A percentile compares a stretch with the other conserved stretches of the same genome.
Evolutionary conservation across 345 rosid genomes (phyloP).

Genomic region (Moringa oleifera): DNA sequence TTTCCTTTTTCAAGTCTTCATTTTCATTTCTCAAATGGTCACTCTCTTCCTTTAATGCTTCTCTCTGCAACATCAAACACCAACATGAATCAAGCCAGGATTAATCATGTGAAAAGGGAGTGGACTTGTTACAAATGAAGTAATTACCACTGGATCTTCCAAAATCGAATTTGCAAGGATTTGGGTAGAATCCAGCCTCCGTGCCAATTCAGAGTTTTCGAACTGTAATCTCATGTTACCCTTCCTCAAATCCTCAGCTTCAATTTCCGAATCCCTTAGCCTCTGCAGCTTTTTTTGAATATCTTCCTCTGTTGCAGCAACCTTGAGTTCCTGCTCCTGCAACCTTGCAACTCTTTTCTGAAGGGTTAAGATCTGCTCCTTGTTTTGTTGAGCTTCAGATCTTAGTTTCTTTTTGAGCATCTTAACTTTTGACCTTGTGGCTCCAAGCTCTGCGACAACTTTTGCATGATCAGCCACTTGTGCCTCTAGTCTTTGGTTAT

Average conservation of each 20-base stretch:
- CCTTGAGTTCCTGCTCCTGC: constrained; percentile 52
- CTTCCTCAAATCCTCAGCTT: constrained; percentile 62
- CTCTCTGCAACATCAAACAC: constrained; percentile 35
- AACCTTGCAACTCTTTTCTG: constrained; percentile 52
- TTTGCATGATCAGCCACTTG: constrained; percentile 52
- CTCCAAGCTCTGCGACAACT: constrained; percentile 46
- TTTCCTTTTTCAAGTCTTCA: constrained; percentile 42
- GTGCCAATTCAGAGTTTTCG: constrained; percentile 55
- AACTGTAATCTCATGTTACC: constrained; percentile 46
- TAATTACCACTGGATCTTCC: constrained; percentile 58
- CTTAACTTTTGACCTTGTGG: constrained; percentile 49
- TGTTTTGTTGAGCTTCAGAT: constrained; percentile 65
- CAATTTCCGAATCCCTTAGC: constrained; percentile 52
- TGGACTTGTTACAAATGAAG: not conserved
- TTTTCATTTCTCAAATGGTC: constrained; percentile 46
- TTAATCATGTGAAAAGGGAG: not conserved
- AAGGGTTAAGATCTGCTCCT: constrained; percentile 57
- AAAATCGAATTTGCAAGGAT: constrained; percentile 48
- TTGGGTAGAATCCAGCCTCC: constrained; percentile 54
- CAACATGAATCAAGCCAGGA: constrained; percentile 4
- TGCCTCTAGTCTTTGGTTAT: constrained; percentile 57
- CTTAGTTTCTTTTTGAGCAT: constrained; percentile 61
- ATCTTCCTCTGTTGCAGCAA: constrained; percentile 26
- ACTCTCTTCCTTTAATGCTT: constrained; percentile 41
- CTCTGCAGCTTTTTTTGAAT: constrained; percentile 35